These are phyloP conservation scores for Veloboletus limbatus DNA, from an alignment of 1,284 basidiomycete species.

Conservation along the genomic window DNA sequence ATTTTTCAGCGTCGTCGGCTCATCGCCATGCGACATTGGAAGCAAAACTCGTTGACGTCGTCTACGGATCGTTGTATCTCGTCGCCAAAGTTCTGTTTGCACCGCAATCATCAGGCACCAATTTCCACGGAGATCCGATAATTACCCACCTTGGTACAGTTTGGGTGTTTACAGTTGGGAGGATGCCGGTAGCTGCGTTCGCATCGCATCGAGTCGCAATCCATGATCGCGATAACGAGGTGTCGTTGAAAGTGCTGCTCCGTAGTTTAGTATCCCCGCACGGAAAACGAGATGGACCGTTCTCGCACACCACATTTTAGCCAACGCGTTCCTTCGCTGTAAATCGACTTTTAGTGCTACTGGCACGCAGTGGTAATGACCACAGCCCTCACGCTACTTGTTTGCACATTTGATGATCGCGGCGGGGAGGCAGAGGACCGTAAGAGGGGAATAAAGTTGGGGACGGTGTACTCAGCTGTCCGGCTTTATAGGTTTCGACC, in stretches of 20 bases:
- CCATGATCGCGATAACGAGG: slow-evolving; percentile 62
- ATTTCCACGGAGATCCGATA: slow-evolving; percentile 9
- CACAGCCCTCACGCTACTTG: slow-evolving; percentile 48
- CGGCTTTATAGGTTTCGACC: slow-evolving; percentile 31
- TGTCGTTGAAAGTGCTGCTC: slow-evolving; percentile 71
- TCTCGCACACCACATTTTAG: slow-evolving; percentile 57
- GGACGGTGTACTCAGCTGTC: slow-evolving; percentile 1
- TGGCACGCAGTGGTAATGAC: neutral
- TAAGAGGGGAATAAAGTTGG: slow-evolving; percentile 15
- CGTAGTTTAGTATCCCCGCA: slow-evolving; percentile 3
- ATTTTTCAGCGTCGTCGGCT: slow-evolving; percentile 30
- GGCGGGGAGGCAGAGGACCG: slow-evolving; percentile 1
- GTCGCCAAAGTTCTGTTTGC: slow-evolving; percentile 46
- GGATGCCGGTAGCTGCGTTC: slow-evolving; percentile 62
- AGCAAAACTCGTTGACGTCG: slow-evolving; percentile 55
- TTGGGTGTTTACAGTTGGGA: slow-evolving; percentile 46
- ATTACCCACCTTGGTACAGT: slow-evolving; percentile 51
- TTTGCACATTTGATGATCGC: slow-evolving; percentile 44
- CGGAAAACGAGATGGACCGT: slow-evolving; percentile 8
- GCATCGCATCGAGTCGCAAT: slow-evolving; percentile 60
- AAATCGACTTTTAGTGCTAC: slow-evolving; percentile 13
- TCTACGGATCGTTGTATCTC: slow-evolving; percentile 58
- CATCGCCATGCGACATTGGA: slow-evolving; percentile 48
- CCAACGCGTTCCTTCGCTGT: slow-evolving; percentile 72
- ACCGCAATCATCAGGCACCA: slow-evolving; percentile 12